phyloP scores from a whole-genome alignment of 2,329 filamentous ascomycete genomes.

The Aspergillus hiratsukae region DNA sequence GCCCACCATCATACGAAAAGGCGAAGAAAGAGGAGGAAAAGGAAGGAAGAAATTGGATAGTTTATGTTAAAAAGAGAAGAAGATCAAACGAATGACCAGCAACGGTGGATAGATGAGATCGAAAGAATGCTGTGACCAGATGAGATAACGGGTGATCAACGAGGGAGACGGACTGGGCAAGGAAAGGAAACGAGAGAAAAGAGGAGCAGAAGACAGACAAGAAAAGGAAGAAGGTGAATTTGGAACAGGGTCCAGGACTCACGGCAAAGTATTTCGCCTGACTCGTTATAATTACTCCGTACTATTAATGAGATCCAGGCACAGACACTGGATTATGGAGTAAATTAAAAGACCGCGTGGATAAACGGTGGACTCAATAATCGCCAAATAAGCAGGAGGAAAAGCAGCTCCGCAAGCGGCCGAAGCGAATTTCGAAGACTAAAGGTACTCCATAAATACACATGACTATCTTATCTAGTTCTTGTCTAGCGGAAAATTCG shows the following conservation, averaged over 20 bases:
- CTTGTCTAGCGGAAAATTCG: not conserved
- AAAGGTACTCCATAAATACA: too few species aligned
- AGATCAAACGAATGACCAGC: not conserved
- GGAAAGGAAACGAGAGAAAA: not conserved
- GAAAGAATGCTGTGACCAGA: not conserved
- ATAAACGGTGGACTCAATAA: not conserved
- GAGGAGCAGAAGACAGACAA: not conserved
- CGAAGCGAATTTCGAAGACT: not conserved
- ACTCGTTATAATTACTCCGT: not conserved
- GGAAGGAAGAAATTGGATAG: not conserved
- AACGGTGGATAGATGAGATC: not conserved
- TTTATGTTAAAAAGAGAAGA: not conserved
- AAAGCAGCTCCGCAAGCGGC: not conserved
- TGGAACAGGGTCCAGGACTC: not conserved
- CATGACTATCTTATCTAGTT: too few species aligned
- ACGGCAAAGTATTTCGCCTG: not conserved
- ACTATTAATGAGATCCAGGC: not conserved
- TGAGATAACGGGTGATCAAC: not conserved
- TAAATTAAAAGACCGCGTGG: not conserved
- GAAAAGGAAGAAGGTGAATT: not conserved
- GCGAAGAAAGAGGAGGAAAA: not conserved
- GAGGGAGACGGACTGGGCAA: not conserved
- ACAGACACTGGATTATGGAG: not conserved
- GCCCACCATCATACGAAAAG: conserved; percentile 14
- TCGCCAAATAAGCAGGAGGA: not conserved